A percentile compares a stretch with the other conserved stretches of the same genome.
Conservation (phyloP, 441 rosid species). For the Brassica hybrid region DNA sequence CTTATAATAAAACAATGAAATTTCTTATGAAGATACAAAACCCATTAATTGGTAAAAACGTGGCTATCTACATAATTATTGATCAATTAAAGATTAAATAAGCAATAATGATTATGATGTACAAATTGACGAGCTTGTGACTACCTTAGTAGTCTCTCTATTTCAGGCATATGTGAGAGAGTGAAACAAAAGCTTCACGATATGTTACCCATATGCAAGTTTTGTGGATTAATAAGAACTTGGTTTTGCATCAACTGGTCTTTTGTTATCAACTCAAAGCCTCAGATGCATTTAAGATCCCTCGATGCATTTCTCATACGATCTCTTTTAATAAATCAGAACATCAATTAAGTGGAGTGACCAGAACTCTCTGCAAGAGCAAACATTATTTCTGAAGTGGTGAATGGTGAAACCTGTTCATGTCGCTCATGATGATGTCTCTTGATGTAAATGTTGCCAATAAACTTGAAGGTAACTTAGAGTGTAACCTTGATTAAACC, state of each 20-base stretch:
- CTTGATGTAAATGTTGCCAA: no score
- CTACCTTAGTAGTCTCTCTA: constrained; percentile 18
- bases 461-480: no score
- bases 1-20: not conserved
- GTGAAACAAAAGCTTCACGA: constrained; percentile 18
- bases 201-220: constrained; percentile 20
- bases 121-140: constrained; percentile 12
- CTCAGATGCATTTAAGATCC: not conserved
- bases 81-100: constrained; percentile 3
- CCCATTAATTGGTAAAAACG: constrained; percentile 1
- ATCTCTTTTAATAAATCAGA: no score
- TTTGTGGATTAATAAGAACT: constrained; percentile 17
- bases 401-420: no score
- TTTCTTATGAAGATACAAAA: constrained; percentile 17
- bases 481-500: no score
- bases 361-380: no score
- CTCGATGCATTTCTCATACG: no score
- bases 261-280: constrained; percentile 4
- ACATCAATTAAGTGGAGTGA: no score
- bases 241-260: constrained; percentile 23
- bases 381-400: no score
- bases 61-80: not conserved
- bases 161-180: constrained; percentile 12
- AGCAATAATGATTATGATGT: not conserved
- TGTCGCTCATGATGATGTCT: no score